Evolutionary conservation across 495 filamentous ascomycete genomes (phyloP), one percentile per base, ranked within the genome.

Genomic region (Poronia punctata): DNA sequence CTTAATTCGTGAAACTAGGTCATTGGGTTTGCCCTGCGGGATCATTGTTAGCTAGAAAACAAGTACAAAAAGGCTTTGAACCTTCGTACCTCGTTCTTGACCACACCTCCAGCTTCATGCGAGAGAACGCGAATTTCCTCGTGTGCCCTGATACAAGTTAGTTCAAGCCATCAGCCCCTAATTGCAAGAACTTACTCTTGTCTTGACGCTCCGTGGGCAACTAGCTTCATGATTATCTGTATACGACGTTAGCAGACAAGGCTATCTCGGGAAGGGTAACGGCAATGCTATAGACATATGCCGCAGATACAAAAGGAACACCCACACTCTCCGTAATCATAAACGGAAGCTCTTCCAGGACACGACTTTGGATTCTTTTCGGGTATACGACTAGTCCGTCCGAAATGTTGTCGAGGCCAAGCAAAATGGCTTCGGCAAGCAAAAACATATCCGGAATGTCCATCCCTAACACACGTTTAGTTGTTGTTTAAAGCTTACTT

Each of bases 111-210:
- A 4, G 92, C 88, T 66, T 97, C 70, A 61, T 90, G 88, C n/a
- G 78, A 84, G 43, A 96, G 72, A 10, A 95, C 84, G 40, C 84
- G 78, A 65, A 97, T 88, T 56, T 87, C 70, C 67, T 97, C 92
- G 60, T 98, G 93, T 3, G 92, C 83, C 17, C 42, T 45, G 14
- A n/a, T 31, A 26, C n/a, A 15, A 33, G 17, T 38, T 16, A 32
- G 27, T 28, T 29, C 22, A 6, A 2, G 5, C 14, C 14, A 5
- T 25, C 25, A 23, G 15, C 4, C 11, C 10, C 5, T 14, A 9
- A 29, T 38, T 21, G 11, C 10, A 21, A 24, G 5, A 15, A 45
- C 42, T 26, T 14, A 45, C 42, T 95, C 84, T 59, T 98, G 92
- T 35, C 93, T 72, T 27, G 79, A 86, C 10, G 71, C 74, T 20